Conservation (phyloP, 2,329 filamentous ascomycete genomes). For the Pestalotiopsis sp. region DNA sequence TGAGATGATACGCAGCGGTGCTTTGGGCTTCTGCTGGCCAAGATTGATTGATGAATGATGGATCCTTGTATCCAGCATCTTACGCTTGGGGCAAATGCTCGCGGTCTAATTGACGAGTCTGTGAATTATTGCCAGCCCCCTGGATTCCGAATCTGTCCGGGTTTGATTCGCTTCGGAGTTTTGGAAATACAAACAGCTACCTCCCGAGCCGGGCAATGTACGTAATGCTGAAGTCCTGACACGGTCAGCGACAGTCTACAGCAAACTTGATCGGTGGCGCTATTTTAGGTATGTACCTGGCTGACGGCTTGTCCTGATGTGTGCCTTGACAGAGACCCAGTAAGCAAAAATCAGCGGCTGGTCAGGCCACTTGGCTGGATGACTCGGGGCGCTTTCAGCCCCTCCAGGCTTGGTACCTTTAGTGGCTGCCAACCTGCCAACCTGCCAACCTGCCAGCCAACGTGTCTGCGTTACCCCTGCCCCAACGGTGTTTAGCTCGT, state of each 20-base stretch:
- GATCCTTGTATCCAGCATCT: neutral
- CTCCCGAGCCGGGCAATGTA: neutral
- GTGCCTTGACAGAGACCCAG: neutral
- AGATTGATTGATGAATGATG: neutral
- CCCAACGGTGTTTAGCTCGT: neutral
- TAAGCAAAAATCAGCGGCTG: neutral
- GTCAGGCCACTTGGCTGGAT: neutral
- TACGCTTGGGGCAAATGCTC: neutral
- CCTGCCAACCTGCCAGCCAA: neutral
- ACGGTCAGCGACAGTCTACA: neutral
- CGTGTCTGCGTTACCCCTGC: neutral
- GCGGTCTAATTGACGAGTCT: neutral
- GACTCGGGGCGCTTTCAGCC: neutral
- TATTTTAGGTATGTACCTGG: neutral
- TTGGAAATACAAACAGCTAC: neutral
- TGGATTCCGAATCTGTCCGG: neutral
- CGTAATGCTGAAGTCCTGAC: neutral
- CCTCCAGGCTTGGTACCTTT: neutral
- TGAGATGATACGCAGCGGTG: neutral
- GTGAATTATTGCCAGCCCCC: neutral
- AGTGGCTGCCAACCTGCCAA: too few species aligned
- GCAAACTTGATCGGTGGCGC: too few species aligned
- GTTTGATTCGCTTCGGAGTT: neutral
- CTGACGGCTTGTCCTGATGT: neutral
- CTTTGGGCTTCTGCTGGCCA: neutral